These are phyloP conservation scores for Trypanosoma grayi DNA, from an alignment of 208 protist species.

Conservation along the genomic window DNA sequence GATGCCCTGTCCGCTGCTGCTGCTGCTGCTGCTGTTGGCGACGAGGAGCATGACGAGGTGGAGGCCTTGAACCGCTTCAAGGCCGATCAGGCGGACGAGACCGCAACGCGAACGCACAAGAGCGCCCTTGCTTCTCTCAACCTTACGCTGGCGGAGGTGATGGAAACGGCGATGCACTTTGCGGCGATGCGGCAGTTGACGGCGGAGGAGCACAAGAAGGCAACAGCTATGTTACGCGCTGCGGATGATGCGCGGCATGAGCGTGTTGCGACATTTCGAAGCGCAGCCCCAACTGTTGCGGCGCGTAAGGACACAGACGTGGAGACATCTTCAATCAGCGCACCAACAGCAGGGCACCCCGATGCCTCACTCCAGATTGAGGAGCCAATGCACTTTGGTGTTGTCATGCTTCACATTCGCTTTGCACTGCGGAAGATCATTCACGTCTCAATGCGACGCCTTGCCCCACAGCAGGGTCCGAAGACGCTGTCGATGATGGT, in stretches of 20 bases:
- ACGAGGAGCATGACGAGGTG: slow-evolving; percentile 28
- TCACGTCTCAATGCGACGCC: slow-evolving; percentile 69
- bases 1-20: too few relatives aligned
- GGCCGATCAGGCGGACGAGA: slow-evolving; percentile 35
- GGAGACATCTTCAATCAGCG: neutral
- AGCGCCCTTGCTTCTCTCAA: slow-evolving; percentile 57
- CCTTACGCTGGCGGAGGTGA: slow-evolving; percentile 57
- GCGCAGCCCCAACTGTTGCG: slow-evolving; percentile 19
- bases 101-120: slow-evolving; percentile 55
- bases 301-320: neutral
- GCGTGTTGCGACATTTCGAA: slow-evolving; percentile 46
- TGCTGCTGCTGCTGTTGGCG: neutral
- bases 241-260: slow-evolving; percentile 70
- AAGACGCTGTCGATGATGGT: slow-evolving; percentile 60
- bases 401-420: slow-evolving; percentile 74
- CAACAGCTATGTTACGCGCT: slow-evolving; percentile 57
- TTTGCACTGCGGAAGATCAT: slow-evolving; percentile 86
- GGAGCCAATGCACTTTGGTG: slow-evolving; percentile 74
- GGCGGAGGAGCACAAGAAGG: slow-evolving; percentile 40
- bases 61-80: slow-evolving; percentile 37
- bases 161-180: slow-evolving; percentile 77
- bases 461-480: slow-evolving; percentile 52
- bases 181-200: slow-evolving; percentile 39
- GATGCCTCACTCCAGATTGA: slow-evolving; percentile 67
- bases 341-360: slow-evolving; percentile 17